phyloP scores from a whole-genome alignment of 2,329 filamentous ascomycete species.

The Fusarium continuum region DNA sequence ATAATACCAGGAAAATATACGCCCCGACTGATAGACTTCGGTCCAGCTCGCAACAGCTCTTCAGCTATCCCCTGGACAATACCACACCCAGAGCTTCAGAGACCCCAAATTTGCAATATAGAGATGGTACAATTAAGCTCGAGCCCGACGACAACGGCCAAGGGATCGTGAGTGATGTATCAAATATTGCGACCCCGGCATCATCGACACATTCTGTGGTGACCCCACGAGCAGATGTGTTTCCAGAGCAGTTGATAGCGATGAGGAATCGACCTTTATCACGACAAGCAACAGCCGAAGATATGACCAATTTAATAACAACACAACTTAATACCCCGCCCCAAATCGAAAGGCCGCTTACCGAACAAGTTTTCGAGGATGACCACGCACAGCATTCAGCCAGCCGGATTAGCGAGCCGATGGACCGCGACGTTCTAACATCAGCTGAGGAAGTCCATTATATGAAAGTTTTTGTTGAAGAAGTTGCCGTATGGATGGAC shows the following conservation, averaged over 20 bases:
- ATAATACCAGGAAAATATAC: neutral
- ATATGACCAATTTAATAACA: constrained; percentile 52
- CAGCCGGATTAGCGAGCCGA: constrained; percentile 7
- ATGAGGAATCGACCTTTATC: constrained; percentile 14
- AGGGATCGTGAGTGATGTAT: constrained; percentile 30
- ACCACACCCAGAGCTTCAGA: neutral
- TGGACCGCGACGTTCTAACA: constrained; percentile 69
- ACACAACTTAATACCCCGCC: constrained; percentile 45
- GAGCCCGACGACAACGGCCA: constrained; percentile 5
- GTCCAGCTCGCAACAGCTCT: neutral
- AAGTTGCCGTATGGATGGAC: constrained; percentile 95
- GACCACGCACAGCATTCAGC: neutral
- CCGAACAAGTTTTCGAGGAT: constrained; percentile 9
- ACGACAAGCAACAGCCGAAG: constrained; percentile 49
- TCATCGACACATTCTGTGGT: constrained; percentile 32
- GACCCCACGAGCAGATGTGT: constrained; percentile 18
- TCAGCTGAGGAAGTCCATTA: constrained; percentile 83
- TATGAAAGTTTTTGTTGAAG: constrained; percentile 91
- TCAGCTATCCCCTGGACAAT: neutral
- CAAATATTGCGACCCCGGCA: constrained; percentile 39
- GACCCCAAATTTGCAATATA: neutral
- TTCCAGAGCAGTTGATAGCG: constrained; percentile 24
- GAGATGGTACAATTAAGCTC: neutral
- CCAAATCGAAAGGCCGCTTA: neutral
- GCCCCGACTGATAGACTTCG: neutral